A percentile compares a stretch with the other conserved stretches of the same genome.
These are phyloP conservation scores for Sporothrix variecibatus DNA, from an alignment of 2,329 filamentous ascomycete species.

Conservation along the genomic window DNA sequence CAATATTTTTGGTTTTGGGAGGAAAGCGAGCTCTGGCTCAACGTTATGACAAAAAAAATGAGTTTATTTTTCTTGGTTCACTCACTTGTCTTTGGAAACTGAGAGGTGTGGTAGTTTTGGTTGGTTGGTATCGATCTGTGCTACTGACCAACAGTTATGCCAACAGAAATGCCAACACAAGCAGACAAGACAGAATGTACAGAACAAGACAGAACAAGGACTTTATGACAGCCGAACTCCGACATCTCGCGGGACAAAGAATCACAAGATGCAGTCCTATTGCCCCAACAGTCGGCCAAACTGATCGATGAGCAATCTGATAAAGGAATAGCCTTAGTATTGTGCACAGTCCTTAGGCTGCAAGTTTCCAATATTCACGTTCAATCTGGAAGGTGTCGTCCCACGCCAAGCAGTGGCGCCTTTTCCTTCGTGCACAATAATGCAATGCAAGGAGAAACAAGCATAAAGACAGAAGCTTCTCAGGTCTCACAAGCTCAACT, in stretches of 20 bases:
- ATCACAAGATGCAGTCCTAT: neutral
- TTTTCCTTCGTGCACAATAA: neutral
- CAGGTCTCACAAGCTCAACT: neutral
- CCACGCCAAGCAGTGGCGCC: neutral
- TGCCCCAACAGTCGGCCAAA: neutral
- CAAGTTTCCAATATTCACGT: neutral
- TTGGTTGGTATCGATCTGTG: neutral
- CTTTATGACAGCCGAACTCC: neutral
- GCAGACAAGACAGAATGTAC: too few species aligned
- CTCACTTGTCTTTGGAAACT: neutral
- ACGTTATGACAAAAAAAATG: neutral
- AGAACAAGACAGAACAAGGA: neutral
- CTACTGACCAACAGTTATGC: neutral
- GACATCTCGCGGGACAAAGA: neutral
- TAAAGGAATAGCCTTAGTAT: slow-evolving; percentile 2
- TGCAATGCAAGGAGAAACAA: neutral
- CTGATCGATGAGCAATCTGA: neutral
- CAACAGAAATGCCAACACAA: too few species aligned
- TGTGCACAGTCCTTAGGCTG: neutral
- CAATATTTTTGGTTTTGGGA: neutral
- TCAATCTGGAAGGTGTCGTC: neutral
- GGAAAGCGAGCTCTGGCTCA: neutral
- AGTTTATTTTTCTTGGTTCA: neutral
- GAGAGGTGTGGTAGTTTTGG: neutral
- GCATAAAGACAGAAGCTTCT: neutral